Evolutionary conservation across 1,284 basidiomycete genomes (phyloP).

Genomic region (Thecaphora frezii): DNA sequence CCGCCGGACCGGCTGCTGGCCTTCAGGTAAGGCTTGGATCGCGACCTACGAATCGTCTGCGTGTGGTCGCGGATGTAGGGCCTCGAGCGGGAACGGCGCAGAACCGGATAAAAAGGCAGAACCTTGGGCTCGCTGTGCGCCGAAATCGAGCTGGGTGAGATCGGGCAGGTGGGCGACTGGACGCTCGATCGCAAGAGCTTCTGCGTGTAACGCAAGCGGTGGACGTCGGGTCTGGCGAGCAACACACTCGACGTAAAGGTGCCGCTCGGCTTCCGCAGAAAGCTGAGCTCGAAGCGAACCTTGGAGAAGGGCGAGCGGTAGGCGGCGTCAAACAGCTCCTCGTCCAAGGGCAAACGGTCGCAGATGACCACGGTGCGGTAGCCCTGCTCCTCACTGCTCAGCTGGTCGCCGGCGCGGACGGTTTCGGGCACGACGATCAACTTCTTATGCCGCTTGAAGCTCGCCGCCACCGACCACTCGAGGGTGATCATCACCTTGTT

Average conservation of each 20-base stretch:
- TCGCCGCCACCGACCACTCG: conserved; percentile 41
- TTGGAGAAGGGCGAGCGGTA: conserved; percentile 25
- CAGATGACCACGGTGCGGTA: conserved; percentile 41
- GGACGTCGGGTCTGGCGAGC: conserved; percentile 36
- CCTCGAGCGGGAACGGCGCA: conserved; percentile 28
- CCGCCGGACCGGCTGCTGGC: too few species aligned
- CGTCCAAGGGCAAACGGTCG: conserved; percentile 12
- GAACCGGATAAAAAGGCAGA: conserved; percentile 14
- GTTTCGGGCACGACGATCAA: conserved; percentile 45
- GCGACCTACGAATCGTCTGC: conserved; percentile 22
- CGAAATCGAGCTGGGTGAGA: neutral
- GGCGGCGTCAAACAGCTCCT: neutral
- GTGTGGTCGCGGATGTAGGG: conserved; percentile 23
- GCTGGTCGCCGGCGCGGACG: conserved; percentile 3
- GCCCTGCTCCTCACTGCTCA: conserved; percentile 12
- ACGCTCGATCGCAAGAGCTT: neutral
- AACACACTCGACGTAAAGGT: conserved; percentile 23
- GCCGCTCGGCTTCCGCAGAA: conserved; percentile 26
- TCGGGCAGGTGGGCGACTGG: neutral
- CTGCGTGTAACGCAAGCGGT: conserved; percentile 11
- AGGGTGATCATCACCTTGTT: conserved; percentile 21
- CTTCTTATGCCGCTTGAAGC: conserved; percentile 33
- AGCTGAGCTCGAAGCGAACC: conserved; percentile 37
- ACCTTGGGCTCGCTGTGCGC: neutral
- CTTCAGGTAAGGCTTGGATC: conserved; percentile 25